Conservation (phyloP, 2,329 filamentous ascomycete species). For the Botrytis paeoniae region DNA sequence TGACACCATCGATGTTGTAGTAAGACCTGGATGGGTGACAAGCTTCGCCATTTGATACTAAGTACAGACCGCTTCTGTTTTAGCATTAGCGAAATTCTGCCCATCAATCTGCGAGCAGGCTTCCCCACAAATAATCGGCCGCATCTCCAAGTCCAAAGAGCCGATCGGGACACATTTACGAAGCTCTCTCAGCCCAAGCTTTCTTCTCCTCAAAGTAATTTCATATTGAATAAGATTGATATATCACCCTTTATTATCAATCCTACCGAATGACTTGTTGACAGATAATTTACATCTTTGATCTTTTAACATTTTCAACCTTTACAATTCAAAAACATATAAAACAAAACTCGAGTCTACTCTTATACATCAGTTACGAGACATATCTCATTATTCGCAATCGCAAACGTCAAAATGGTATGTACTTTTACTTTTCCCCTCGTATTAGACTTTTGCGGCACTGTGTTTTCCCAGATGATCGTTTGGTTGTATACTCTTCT, state of each 20-base stretch:
- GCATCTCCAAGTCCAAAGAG: background rate
- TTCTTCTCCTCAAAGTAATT: background rate
- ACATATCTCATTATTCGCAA: background rate
- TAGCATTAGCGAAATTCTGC: background rate
- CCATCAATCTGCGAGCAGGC: background rate
- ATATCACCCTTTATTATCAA: background rate
- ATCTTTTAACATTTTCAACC: background rate
- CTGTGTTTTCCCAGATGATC: background rate
- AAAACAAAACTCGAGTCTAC: background rate
- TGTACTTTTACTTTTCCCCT: background rate
- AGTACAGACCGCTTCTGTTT: background rate
- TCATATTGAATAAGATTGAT: constrained; percentile 9
- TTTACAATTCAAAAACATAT: background rate
- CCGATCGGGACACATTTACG: constrained; percentile 15
- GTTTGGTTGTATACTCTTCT: background rate
- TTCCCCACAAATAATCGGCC: constrained; percentile 1
- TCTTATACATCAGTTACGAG: background rate
- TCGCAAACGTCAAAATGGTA: constrained; percentile 8
- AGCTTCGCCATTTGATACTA: background rate
- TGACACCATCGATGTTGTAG: background rate
- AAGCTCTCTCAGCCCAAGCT: background rate
- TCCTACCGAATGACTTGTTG: background rate
- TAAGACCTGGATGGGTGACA: background rate
- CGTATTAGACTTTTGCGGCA: no score
- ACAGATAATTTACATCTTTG: background rate